Percentiles rank a stretch among this genome's conserved stretches.
These are phyloP conservation scores for Cryptococcus sp. DNA, from an alignment of 1,284 basidiomycete species.

Conservation along the genomic window DNA sequence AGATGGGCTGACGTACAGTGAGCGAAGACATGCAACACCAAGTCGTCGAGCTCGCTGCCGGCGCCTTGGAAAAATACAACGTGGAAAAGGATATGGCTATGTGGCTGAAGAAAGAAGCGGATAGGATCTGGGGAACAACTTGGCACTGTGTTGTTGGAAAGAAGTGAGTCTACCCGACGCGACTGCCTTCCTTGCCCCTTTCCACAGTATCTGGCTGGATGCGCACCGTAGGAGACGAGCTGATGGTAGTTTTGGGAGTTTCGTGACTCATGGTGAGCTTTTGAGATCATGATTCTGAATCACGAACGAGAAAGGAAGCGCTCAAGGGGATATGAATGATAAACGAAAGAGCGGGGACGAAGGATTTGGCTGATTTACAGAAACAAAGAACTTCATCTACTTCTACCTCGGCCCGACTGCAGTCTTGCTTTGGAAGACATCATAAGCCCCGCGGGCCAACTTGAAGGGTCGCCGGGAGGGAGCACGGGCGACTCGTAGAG, in stretches of 20 bases:
- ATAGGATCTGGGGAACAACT: constrained; percentile 79
- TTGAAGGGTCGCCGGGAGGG: no score
- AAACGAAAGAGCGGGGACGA: no score
- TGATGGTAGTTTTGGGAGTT: constrained; percentile 69
- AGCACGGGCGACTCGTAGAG: no score
- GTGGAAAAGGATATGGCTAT: constrained; percentile 98
- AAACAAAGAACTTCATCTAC: constrained; percentile 96
- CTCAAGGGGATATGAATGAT: no score
- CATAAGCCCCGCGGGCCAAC: no score
- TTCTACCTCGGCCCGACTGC: constrained; percentile 86
- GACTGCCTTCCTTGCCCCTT: no score
- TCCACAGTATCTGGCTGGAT: not conserved
- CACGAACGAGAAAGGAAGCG: no score
- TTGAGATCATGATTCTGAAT: no score
- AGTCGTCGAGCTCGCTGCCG: constrained; percentile 76
- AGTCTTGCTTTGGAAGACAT: constrained; percentile 92
- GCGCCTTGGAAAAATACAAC: constrained; percentile 80
- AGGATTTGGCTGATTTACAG: constrained; percentile 49
- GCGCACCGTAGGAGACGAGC: no score
- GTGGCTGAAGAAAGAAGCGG: constrained; percentile 96
- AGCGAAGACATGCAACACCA: constrained; percentile 91
- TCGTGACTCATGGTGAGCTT: constrained; percentile 86
- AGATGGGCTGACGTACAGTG: constrained; percentile 50
- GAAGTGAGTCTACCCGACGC: constrained; percentile 61
- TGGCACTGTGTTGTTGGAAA: constrained; percentile 93